Evolutionary conservation across 2,329 filamentous ascomycete species (phyloP), one percentile per base, ranked within the genome.

Genomic region (Magnaporthiopsis rhizophila): DNA sequence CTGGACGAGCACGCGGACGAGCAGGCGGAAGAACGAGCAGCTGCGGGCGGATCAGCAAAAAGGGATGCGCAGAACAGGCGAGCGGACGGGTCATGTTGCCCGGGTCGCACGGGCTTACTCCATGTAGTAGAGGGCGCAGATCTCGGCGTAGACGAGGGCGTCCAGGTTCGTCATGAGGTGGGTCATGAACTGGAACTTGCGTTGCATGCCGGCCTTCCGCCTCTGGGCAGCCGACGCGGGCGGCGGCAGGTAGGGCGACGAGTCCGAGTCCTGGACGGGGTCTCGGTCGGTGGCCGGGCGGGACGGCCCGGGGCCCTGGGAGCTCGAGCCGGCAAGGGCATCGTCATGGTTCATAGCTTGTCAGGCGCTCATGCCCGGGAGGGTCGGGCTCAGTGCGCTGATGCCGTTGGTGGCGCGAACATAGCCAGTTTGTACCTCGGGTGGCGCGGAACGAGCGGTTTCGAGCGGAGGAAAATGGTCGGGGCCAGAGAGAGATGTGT

Each of bases 51-150:
- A 8, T 32, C 8, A 38, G 7, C 53, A 64, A 59, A 30, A 30
- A 30, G 30, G n/a, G 15, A 61, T 36, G 2, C 24, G 3, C 30
- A 62, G 56, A 53, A 53, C 28, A 58, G 59, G 21, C 28, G 34
- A 32, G 26, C 26, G 58, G 58, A n/a, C 3, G 28, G 30, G 30
- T 30, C 2, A 30, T 30, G 30, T 4, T 30, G 30, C 30, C 30
- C 26, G 2, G 28, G 12, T 21, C 45, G 45, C 21, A 21, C 7
- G 45, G 8, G 72, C 82, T 64, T 78, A 89, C 87, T 90, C 87
- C 83, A 89, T 86, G 73, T 89, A 89, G 72, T 90, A 90, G 69
- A 89, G 69, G 58, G 83, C 80, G 70, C 84, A 87, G 65, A 89
- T 77, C 76, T 89, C 86, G 57, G 82, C 83, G 72, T 86, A 87